Evolutionary conservation across 352 stramenopile genomes (phyloP).

Genomic region (Phytophthora idaei): DNA sequence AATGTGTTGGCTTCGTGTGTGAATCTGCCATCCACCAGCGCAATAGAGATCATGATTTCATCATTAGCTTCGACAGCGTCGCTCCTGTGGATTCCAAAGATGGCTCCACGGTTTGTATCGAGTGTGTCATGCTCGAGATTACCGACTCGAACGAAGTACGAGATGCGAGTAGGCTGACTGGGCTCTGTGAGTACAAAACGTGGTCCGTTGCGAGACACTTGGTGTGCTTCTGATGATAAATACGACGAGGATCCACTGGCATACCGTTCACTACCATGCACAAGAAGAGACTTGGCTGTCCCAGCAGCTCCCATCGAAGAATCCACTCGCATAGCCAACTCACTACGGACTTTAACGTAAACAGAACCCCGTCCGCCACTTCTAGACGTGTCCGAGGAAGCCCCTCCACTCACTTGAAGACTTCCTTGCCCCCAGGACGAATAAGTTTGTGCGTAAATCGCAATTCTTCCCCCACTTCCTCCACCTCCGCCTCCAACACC

Average conservation of each 20-base stretch:
- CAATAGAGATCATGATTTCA: constrained; percentile 72
- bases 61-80: constrained; percentile 35
- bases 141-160: constrained; percentile 77
- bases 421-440: constrained; percentile 81
- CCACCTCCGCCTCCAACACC: constrained; percentile 66
- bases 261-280: constrained; percentile 52
- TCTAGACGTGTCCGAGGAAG: constrained; percentile 48
- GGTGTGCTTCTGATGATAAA: constrained; percentile 24
- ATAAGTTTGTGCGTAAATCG: constrained; percentile 93
- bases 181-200: constrained; percentile 39
- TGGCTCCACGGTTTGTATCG: constrained; percentile 55
- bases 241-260: constrained; percentile 30
- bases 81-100: constrained; percentile 59
- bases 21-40: constrained; percentile 68
- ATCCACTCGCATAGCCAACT: constrained; percentile 62
- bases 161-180: constrained; percentile 60
- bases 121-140: constrained; percentile 49
- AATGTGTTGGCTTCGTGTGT: constrained; percentile 78
- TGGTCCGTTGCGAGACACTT: constrained; percentile 53
- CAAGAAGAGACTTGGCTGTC: constrained; percentile 72
- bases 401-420: constrained; percentile 79
- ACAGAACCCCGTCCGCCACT: constrained; percentile 46
- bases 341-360: constrained; percentile 50
- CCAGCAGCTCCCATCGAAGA: constrained; percentile 66
- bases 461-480: constrained; percentile 85